Conservation (phyloP, 2,329 filamentous ascomycete species). For the Trichoderma lentiforme region DNA sequence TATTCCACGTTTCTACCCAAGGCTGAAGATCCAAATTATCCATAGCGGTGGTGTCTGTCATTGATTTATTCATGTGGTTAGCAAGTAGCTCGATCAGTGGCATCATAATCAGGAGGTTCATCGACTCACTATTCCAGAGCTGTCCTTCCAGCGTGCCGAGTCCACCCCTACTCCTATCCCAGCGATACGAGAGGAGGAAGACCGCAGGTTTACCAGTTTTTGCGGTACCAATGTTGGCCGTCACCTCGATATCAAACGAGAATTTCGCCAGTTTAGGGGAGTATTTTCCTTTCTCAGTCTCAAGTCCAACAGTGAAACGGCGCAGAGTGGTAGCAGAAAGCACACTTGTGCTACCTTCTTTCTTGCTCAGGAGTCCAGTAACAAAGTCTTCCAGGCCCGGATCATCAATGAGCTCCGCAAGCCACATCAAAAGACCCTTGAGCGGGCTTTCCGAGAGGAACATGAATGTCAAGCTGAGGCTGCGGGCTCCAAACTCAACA, state of each 20-base stretch:
- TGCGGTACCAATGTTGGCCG: neutral
- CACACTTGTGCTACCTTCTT: neutral
- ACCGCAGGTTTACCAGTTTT: neutral
- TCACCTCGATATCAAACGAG: neutral
- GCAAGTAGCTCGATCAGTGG: too few species aligned
- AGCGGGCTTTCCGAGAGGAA: neutral
- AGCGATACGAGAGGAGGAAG: neutral
- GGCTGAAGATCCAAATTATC: neutral
- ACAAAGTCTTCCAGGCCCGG: neutral
- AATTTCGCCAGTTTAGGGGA: neutral
- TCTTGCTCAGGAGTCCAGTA: neutral
- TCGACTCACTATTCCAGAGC: neutral
- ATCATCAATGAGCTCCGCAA: neutral
- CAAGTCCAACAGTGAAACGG: neutral
- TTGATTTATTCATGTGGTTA: too few species aligned
- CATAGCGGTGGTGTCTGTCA: neutral
- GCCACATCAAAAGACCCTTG: neutral
- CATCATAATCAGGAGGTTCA: neutral
- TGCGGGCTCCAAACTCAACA: neutral
- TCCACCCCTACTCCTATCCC: neutral
- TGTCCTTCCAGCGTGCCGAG: neutral
- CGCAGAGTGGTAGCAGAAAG: neutral
- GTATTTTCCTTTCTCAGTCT: neutral
- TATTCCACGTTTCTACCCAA: neutral
- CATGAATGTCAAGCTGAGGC: neutral